These are phyloP conservation scores for Ascochyta viciae-villosae DNA, from an alignment of 2,329 filamentous ascomycete genomes.

Conservation along the genomic window DNA sequence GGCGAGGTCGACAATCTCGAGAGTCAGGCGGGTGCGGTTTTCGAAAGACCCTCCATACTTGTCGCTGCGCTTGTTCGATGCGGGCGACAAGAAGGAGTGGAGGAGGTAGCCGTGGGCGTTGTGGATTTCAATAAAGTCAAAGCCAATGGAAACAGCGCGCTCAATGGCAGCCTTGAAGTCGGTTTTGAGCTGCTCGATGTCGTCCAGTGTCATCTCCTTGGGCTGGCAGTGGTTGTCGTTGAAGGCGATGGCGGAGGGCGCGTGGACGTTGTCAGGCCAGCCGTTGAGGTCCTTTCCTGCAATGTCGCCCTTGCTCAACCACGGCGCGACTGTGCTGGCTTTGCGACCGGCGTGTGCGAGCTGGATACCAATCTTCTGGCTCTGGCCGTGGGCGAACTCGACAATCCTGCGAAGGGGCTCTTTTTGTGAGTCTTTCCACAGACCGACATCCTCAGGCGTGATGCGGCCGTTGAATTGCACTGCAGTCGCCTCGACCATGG, in stretches of 20 bases:
- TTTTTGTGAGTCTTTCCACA: constrained; percentile 87
- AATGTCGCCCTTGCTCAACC: constrained; percentile 64
- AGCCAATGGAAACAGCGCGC: constrained; percentile 63
- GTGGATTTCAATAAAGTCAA: constrained; percentile 83
- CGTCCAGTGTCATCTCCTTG: constrained; percentile 70
- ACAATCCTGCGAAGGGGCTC: constrained; percentile 72
- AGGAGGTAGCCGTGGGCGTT: constrained; percentile 81
- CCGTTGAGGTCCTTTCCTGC: constrained; percentile 64
- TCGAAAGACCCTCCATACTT: constrained; percentile 73
- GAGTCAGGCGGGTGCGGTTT: constrained; percentile 71
- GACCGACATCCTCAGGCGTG: constrained; percentile 77
- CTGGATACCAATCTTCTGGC: constrained; percentile 79
- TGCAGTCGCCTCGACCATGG: constrained; percentile 79
- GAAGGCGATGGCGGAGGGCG: constrained; percentile 67
- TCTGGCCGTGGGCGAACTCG: constrained; percentile 82
- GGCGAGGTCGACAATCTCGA: constrained; percentile 71
- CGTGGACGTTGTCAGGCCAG: constrained; percentile 62
- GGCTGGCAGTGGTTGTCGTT: constrained; percentile 67
- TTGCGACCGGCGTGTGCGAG: constrained; percentile 79
- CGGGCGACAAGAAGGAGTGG: constrained; percentile 72
- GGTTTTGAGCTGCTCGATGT: constrained; percentile 71
- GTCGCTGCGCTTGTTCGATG: constrained; percentile 73
- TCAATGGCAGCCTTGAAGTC: constrained; percentile 69
- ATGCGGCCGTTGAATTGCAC: constrained; percentile 81
- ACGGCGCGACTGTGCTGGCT: constrained; percentile 66